These are phyloP conservation scores for Melocanna baccifera DNA, from an alignment of 176 grass and related monocot genomes.

Conservation along the genomic window DNA sequence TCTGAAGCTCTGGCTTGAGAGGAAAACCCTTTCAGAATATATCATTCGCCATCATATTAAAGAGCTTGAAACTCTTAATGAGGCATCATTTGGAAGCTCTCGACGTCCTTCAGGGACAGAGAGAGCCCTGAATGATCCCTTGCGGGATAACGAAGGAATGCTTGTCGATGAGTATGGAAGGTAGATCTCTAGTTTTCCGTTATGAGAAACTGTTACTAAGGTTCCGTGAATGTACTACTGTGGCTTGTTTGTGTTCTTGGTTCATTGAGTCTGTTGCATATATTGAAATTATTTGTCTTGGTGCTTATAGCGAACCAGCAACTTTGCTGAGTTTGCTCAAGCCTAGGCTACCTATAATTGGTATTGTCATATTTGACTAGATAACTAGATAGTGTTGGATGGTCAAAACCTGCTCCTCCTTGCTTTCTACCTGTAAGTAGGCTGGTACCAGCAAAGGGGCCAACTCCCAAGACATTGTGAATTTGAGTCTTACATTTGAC, in stretches of 20 bases:
- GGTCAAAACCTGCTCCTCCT: not conserved
- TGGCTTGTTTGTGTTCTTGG: constrained; percentile 29
- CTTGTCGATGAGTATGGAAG: constrained; percentile 99
- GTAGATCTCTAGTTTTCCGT: constrained; percentile 29
- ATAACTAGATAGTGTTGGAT: not conserved
- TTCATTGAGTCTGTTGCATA: constrained; percentile 17
- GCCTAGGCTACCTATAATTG: not conserved
- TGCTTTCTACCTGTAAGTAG: not conserved
- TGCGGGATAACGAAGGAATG: constrained; percentile 87
- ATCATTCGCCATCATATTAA: constrained; percentile 87
- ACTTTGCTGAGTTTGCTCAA: not conserved
- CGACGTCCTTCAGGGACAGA: constrained; percentile 68
- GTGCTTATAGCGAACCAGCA: not conserved
- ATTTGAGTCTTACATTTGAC: constrained; percentile 3
- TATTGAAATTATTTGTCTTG: not conserved
- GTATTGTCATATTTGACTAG: not conserved
- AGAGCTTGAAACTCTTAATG: constrained; percentile 77
- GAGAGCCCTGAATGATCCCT: constrained; percentile 92
- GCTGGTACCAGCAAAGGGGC: not conserved
- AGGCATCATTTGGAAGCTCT: constrained; percentile 72
- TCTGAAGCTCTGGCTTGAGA: constrained; percentile 95
- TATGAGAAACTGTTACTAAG: not conserved
- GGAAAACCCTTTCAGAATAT: constrained; percentile 88
- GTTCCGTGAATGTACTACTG: not conserved
- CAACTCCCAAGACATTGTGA: not conserved